A percentile compares a stretch with the other conserved stretches of the same genome.
These are phyloP conservation scores for Amesomyces nigricolor DNA, from an alignment of 2,329 filamentous ascomycete genomes.

Conservation along the genomic window DNA sequence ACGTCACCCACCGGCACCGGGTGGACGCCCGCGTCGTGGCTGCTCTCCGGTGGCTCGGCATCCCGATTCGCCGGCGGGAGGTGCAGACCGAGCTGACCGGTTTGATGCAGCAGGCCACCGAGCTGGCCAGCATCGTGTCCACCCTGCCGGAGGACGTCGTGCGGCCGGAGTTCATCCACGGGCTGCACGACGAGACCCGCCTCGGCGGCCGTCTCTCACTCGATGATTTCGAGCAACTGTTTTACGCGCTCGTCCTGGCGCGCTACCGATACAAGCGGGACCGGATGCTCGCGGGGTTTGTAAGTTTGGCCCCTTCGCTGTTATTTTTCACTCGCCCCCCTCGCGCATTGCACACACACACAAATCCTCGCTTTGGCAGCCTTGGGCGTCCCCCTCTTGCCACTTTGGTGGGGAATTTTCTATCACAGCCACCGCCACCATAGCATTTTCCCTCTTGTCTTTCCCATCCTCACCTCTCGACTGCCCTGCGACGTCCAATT, in stretches of 20 bases:
- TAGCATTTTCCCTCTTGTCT: too few relatives aligned
- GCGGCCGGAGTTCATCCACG: not conserved
- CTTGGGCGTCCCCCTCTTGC: not conserved
- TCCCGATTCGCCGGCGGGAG: not conserved
- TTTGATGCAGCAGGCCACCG: not conserved
- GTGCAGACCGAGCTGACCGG: not conserved
- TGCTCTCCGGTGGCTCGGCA: constrained; percentile 1
- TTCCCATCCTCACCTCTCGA: too few relatives aligned
- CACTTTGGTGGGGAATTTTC: not conserved
- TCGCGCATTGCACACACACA: not conserved
- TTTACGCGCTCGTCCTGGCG: constrained; percentile 5
- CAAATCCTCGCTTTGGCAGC: not conserved
- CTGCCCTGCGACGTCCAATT: too few relatives aligned
- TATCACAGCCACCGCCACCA: too few relatives aligned
- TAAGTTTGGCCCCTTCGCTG: not conserved
- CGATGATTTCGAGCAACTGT: constrained; percentile 1
- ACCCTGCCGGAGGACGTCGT: not conserved
- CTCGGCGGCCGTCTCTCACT: not conserved
- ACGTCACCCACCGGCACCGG: not conserved
- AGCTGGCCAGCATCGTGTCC: not conserved
- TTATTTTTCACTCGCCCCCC: not conserved
- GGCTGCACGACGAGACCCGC: not conserved
- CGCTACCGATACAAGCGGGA: constrained; percentile 2
- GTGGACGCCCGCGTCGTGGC: not conserved
- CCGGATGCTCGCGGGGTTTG: not conserved